Evolutionary conservation across 352 stramenopile genomes (phyloP).

Genomic region (Phytophthora idaei): DNA sequence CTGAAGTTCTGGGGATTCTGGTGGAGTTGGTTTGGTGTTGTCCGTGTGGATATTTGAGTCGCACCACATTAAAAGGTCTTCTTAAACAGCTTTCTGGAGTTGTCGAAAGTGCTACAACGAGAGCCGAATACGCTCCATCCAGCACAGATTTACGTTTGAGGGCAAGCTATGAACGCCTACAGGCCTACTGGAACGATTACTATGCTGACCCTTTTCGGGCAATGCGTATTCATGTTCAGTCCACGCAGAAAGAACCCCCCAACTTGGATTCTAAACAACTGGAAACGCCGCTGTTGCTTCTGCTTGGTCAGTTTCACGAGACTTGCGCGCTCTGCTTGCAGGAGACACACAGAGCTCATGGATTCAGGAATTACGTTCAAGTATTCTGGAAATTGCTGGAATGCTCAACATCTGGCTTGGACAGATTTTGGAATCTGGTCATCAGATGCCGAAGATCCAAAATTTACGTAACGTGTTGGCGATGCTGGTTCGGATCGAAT

Average conservation of each 20-base stretch:
- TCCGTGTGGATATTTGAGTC: not conserved
- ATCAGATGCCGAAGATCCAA: not conserved
- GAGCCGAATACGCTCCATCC: not conserved
- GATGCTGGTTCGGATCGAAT: not conserved
- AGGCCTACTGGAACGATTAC: not conserved
- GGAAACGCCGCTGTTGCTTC: not conserved
- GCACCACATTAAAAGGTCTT: not conserved
- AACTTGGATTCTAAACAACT: not conserved
- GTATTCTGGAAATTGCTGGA: not conserved
- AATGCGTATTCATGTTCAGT: not conserved
- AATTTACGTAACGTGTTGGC: not conserved
- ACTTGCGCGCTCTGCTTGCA: not conserved
- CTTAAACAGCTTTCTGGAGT: not conserved
- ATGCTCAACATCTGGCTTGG: not conserved
- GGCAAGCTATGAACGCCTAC: not conserved
- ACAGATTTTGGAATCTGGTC: not conserved
- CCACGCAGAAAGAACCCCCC: not conserved
- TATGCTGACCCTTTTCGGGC: not conserved
- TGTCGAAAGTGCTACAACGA: not conserved
- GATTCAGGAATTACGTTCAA: not conserved
- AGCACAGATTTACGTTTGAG: not conserved
- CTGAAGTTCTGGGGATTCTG: not conserved
- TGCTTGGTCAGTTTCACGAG: not conserved
- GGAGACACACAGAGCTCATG: not conserved
- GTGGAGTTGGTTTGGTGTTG: not conserved